These are phyloP conservation scores for Collybiopsis confluens DNA, from an alignment of 768 basidiomycete species.

Conservation along the genomic window DNA sequence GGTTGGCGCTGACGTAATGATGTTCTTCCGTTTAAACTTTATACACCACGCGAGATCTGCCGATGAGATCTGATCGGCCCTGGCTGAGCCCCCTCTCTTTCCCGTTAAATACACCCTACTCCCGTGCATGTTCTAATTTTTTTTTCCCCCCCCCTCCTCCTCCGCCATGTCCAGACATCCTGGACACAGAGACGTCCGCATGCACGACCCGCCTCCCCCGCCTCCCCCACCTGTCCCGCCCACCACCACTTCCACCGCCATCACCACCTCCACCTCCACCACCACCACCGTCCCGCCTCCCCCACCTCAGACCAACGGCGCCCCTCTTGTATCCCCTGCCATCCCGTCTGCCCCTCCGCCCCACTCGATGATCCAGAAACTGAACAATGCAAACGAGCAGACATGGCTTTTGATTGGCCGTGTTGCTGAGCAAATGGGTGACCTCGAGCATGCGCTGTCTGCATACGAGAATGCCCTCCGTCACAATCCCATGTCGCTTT, in stretches of 20 bases:
- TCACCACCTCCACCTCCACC: no score
- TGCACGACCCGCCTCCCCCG: constrained; percentile 54
- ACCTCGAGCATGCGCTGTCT: constrained; percentile 86
- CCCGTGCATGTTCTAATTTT: constrained; percentile 24
- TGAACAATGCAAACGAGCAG: constrained; percentile 85
- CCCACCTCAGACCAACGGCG: constrained; percentile 21
- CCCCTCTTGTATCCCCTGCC: constrained; percentile 10
- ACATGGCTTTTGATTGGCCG: constrained; percentile 97
- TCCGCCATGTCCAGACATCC: constrained; percentile 46
- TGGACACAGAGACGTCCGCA: constrained; percentile 62
- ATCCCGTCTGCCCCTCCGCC: constrained; percentile 16
- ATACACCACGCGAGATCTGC: constrained; percentile 33
- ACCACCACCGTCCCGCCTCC: constrained; percentile 19
- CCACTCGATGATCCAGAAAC: constrained; percentile 62
- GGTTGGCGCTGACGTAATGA: constrained; percentile 4
- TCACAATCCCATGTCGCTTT: constrained; percentile 89
- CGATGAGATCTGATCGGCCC: no score
- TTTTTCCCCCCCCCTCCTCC: constrained; percentile 40
- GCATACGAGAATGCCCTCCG: constrained; percentile 95
- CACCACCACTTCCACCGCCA: constrained; percentile 39
- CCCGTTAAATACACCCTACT: no score
- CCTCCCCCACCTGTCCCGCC: constrained; percentile 30
- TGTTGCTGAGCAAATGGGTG: constrained; percentile 93
- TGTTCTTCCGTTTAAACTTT: not conserved
- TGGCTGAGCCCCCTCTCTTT: no score